These are phyloP conservation scores for Coniferiporia sulphurascens DNA, from an alignment of 1,284 basidiomycete genomes.

Conservation along the genomic window DNA sequence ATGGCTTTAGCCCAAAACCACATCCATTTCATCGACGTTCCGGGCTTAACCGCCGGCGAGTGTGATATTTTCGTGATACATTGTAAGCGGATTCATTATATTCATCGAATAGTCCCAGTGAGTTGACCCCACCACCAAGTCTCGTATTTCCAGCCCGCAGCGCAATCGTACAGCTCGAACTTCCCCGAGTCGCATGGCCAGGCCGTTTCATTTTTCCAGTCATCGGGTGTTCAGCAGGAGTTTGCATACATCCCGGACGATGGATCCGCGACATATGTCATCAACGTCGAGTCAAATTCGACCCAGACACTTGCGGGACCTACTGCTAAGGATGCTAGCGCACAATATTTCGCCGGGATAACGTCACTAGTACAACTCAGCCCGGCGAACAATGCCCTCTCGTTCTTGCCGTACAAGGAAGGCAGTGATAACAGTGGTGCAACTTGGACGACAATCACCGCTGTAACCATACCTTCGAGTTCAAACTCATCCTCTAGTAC, in stretches of 20 bases:
- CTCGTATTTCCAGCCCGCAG: slow-evolving; percentile 74
- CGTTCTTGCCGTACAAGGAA: slow-evolving; percentile 61
- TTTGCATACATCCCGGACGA: slow-evolving; percentile 85
- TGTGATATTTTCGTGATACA: slow-evolving; percentile 85
- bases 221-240: slow-evolving; percentile 67
- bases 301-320: slow-evolving; percentile 72
- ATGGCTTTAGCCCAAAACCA: slow-evolving; percentile 80
- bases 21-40: slow-evolving; percentile 74
- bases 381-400: slow-evolving; percentile 53
- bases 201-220: slow-evolving; percentile 73
- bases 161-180: slow-evolving; percentile 55
- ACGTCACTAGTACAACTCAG: slow-evolving; percentile 73
- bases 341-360: slow-evolving; percentile 71
- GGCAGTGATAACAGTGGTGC: slow-evolving; percentile 41
- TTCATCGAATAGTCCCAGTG: background rate
- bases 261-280: slow-evolving; percentile 71
- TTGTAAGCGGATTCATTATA: slow-evolving; percentile 47
- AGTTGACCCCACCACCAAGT: slow-evolving; percentile 37
- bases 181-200: slow-evolving; percentile 78
- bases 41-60: slow-evolving; percentile 57
- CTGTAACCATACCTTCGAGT: slow-evolving; percentile 27
- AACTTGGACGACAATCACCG: slow-evolving; percentile 42
- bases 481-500: slow-evolving; percentile 3
- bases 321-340: slow-evolving; percentile 55
- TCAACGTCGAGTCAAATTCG: slow-evolving; percentile 76